Evolutionary conservation across 2,329 filamentous ascomycete genomes (phyloP).

Genomic region (Fusarium subglutinans): DNA sequence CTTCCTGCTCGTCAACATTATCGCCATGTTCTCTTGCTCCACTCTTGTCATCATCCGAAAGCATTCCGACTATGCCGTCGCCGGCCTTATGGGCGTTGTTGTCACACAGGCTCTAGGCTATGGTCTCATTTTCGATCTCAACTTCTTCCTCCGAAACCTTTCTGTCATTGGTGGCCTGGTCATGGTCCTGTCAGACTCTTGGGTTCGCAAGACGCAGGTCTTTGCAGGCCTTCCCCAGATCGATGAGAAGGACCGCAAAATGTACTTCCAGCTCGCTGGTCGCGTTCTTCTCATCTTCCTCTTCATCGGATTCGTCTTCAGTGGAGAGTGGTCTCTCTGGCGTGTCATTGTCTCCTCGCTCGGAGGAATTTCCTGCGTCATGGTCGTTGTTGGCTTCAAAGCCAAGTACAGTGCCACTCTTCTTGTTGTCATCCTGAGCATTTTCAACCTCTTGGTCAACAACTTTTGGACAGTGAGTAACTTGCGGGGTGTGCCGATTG

Average conservation of each 20-base stretch:
- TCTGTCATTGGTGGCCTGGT: slow-evolving; percentile 96
- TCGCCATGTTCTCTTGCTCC: slow-evolving; percentile 87
- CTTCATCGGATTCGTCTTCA: slow-evolving; percentile 96
- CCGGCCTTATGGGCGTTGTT: slow-evolving; percentile 89
- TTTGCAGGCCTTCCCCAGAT: slow-evolving; percentile 93
- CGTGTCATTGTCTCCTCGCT: slow-evolving; percentile 84
- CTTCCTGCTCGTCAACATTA: slow-evolving; percentile 90
- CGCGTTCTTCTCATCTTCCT: slow-evolving; percentile 96
- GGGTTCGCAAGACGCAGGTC: slow-evolving; percentile 97
- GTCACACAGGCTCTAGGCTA: slow-evolving; percentile 95
- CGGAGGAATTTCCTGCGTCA: slow-evolving; percentile 90
- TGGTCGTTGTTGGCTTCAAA: slow-evolving; percentile 99
- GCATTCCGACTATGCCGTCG: slow-evolving; percentile 92
- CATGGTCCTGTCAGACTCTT: slow-evolving; percentile 98
- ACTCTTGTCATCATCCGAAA: slow-evolving; percentile 89
- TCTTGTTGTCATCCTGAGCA: slow-evolving; percentile 90
- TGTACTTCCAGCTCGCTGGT: slow-evolving; percentile 99
- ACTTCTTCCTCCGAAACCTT: slow-evolving; percentile 99
- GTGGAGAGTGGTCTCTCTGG: slow-evolving; percentile 91
- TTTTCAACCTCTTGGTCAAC: slow-evolving; percentile 98
- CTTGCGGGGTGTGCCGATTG: neutral
- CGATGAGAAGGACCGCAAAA: slow-evolving; percentile 99
- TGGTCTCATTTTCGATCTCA: slow-evolving; percentile 97
- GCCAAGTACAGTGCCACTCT: slow-evolving; percentile 98
- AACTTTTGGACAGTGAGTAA: slow-evolving; percentile 97